These are phyloP conservation scores for Novakomyces olei DNA, from an alignment of 805 yeast species.

Conservation along the genomic window DNA sequence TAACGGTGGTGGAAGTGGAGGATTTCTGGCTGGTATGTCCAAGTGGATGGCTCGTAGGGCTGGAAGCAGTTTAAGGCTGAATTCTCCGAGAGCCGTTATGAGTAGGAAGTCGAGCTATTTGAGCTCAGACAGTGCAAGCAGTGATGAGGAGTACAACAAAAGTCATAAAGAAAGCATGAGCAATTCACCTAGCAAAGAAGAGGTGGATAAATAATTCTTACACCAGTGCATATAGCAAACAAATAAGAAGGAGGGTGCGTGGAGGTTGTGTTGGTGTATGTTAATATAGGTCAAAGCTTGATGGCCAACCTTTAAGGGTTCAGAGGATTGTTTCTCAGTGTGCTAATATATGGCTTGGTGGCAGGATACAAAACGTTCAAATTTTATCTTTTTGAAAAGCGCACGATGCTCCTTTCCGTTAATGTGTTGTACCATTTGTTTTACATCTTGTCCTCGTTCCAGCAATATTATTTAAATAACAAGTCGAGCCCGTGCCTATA, in stretches of 20 bases:
- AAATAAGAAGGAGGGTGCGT: no score
- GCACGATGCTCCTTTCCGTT: background rate
- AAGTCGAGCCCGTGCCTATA: background rate
- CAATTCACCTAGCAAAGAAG: background rate
- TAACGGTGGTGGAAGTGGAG: no score
- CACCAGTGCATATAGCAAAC: no score
- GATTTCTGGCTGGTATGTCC: conserved; percentile 1
- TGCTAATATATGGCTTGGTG: background rate
- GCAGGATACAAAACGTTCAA: background rate
- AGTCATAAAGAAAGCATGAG: background rate
- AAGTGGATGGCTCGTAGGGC: conserved; percentile 3
- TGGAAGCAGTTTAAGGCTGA: background rate
- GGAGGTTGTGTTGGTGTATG: no score
- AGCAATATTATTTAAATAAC: background rate
- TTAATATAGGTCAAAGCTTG: no score
- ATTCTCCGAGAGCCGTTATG: background rate
- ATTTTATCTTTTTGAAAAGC: background rate
- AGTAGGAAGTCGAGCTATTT: background rate
- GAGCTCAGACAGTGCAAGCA: background rate
- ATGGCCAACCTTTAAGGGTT: no score
- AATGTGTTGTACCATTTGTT: background rate
- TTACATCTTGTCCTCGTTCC: background rate
- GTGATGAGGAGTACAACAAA: background rate
- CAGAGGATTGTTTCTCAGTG: no score
- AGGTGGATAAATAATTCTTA: background rate